Evolutionary conservation across 805 yeast genomes (phyloP), one percentile per base, ranked within the genome.

Genomic region (Kodamaea kakaduensis): DNA sequence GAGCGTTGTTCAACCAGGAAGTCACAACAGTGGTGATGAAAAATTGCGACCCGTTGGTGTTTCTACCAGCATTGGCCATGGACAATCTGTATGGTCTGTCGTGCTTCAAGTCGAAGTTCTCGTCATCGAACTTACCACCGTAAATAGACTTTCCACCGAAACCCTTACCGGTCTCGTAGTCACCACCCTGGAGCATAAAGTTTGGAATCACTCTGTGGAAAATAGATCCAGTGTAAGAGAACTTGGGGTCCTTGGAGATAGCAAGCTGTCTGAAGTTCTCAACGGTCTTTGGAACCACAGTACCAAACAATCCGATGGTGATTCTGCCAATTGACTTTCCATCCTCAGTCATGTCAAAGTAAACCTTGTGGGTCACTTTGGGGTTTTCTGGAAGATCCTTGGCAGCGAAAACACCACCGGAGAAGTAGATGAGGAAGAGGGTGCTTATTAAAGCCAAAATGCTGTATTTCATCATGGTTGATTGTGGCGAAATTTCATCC

Each of bases 1-100:
- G 98, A 50, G 70, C 78, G 46, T 94, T 93, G 56, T 93, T 87
- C 56, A 93, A 77, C 97, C 98, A 93, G 32, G 81, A 67, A 38
- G 96, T 86, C 22, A 76, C 73, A 15, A 84, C 96, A 17, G 97
- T 89, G 54, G 96, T 88, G 67, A 93, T 83, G 74, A 89, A 89
- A 59, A 89, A 89, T 65, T 88, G 97, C 23, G 96, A 87, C 14
- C 96, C 96, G 59, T 88, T 88, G 62, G 77, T 81, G 64, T 81
- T 69, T 44, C 57, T 75, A 46, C 90, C 90, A 20, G 87, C 80
- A 51, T 82, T 82, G 48, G 90, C 90, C 90, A 82, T 82, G 3
- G 86, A 79, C 49, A 82, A 58, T 50, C 74, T 61, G 56, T 83
- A 84, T 40, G 82, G 80, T 51, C 76, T 76, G 57, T 75, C 78